Evolutionary conservation across 2,329 filamentous ascomycete genomes (phyloP).

Genomic region (Aspergillus quadrilineatus): DNA sequence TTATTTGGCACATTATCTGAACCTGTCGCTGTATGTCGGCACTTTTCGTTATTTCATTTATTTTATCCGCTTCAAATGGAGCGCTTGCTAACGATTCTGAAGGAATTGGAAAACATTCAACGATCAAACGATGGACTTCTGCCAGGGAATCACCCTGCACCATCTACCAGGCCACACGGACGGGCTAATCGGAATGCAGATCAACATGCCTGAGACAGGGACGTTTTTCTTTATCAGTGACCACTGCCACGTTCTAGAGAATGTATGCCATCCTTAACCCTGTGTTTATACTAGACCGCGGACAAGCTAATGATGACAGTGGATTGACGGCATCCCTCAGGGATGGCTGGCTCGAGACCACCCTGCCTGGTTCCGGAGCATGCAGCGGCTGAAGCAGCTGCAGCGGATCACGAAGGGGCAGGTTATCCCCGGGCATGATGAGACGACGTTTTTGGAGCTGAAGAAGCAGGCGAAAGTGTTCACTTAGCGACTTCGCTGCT

Average conservation of each 20-base stretch:
- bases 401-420: conserved; percentile 12
- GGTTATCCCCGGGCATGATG: conserved; percentile 15
- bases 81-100: neutral
- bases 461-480: conserved; percentile 10
- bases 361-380: conserved; percentile 17
- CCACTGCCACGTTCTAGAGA: conserved; percentile 17
- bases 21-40: conserved; percentile 10
- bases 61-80: too few relatives aligned
- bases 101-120: conserved; percentile 18
- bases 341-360: conserved; percentile 17
- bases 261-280: neutral
- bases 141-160: conserved; percentile 16
- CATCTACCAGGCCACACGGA: conserved; percentile 14
- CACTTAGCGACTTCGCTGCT: neutral
- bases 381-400: conserved; percentile 14
- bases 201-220: conserved; percentile 13
- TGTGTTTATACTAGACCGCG: neutral
- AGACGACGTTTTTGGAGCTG: conserved; percentile 8
- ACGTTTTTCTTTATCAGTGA: conserved; percentile 18
- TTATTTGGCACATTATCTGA: conserved; percentile 14
- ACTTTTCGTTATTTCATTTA: too few relatives aligned
- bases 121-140: conserved; percentile 15
- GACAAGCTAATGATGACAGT: conserved; percentile 4
- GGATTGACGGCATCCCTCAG: conserved; percentile 15
- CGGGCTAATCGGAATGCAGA: conserved; percentile 15